Percentiles rank a stretch among this genome's conserved stretches.
Evolutionary conservation across 2,329 filamentous ascomycete species (phyloP).

Genomic region (Paraphaeosphaeria minitans): DNA sequence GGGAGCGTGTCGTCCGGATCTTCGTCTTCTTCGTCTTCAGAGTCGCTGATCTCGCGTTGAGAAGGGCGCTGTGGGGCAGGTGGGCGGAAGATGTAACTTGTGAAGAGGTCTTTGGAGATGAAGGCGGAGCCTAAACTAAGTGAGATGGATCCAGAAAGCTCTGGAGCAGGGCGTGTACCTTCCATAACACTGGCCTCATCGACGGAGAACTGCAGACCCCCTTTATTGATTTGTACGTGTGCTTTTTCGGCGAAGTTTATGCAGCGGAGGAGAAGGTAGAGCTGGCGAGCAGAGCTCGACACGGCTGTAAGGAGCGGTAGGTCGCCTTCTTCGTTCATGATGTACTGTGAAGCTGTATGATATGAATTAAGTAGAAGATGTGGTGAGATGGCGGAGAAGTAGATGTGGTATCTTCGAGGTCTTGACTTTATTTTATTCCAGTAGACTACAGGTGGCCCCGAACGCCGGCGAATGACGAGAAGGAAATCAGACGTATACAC

Average conservation of each 20-base stretch:
- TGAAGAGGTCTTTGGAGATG: constrained; percentile 87
- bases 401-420: constrained; percentile 30
- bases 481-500: constrained; percentile 84
- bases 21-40: constrained; percentile 33
- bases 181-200: constrained; percentile 92
- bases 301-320: constrained; percentile 73
- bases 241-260: constrained; percentile 65
- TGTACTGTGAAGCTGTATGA: constrained; percentile 16
- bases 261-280: constrained; percentile 69
- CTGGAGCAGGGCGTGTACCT: constrained; percentile 57
- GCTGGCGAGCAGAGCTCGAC: constrained; percentile 75
- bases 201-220: constrained; percentile 84
- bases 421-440: constrained; percentile 45
- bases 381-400: constrained; percentile 16
- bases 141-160: neutral
- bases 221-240: constrained; percentile 77
- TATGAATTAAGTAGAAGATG: constrained; percentile 8
- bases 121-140: constrained; percentile 69
- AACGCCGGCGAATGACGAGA: constrained; percentile 34
- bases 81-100: constrained; percentile 74
- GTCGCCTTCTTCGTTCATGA: constrained; percentile 45
- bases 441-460: constrained; percentile 42
- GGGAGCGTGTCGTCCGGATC: constrained; percentile 57
- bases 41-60: constrained; percentile 22
- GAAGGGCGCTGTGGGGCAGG: constrained; percentile 47